Base-by-base conservation (phyloP, 2,329 filamentous ascomycete species). In the Dactylellina haptotyla region DNA sequence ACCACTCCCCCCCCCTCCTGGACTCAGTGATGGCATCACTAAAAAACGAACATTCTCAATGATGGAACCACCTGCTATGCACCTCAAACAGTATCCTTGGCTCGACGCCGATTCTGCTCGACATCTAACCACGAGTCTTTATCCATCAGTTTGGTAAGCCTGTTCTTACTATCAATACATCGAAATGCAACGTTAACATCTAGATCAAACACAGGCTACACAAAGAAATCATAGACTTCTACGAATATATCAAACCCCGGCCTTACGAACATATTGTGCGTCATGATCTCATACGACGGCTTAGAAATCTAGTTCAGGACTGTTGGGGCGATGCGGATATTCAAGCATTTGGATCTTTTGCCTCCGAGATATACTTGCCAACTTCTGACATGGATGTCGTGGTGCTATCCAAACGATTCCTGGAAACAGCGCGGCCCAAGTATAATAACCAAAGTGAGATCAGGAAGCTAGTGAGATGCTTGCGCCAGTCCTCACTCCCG, bases 301-400 rank as follows among this genome's bases (percentile, higher is more conserved):
- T 98, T 1, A 84, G 87, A 54, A 79, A 80, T 16, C 84, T 85
- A 1, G 84, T 96, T 78, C 84, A 84, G 69, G 83, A 80, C 12
- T 83, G 83, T 53, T 89, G 88, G 77, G 81, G 83, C 10, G 86
- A 87, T 50, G 87, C 88, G 9, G 84, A 89, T 53, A 83, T 97
- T 5, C 84, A 86, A 32, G 85, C 89, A 8, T 99, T 99, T 80
- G 95, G 95, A n/a, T 98, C 95, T 0, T 99, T 93, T 81, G 93
- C 92, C 77, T 92, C 92, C 2, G 92, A 91, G 0, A 83, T 92
- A 5, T 91, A 91, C 79, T 83, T 92, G 8, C 89, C 89, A 4
- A 89, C 90, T 0, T 92, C 91, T 14, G 95, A 99, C 79, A 96
- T 99, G 88, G 95, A 99, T 79, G 84, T 99, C 51, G 95, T 97